These are phyloP conservation scores for Didymellaceae sp. DNA, from an alignment of 2,329 filamentous ascomycete genomes.

Conservation along the genomic window DNA sequence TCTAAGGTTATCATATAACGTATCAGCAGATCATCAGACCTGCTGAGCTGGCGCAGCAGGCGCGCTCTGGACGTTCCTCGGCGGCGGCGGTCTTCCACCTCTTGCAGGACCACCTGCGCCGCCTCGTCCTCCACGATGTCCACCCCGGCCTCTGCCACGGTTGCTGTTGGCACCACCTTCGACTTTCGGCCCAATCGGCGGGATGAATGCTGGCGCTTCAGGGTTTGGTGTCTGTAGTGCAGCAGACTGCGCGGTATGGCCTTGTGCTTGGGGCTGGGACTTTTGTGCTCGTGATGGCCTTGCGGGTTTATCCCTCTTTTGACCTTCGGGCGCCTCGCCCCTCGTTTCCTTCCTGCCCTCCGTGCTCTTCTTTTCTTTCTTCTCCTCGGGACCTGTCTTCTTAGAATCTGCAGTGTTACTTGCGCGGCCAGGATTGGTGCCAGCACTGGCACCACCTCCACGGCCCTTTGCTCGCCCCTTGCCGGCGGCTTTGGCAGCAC, in stretches of 20 bases:
- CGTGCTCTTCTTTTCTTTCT: constrained; percentile 23
- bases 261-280: constrained; percentile 1
- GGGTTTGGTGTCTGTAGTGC: constrained; percentile 1
- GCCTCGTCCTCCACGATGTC: constrained; percentile 30
- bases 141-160: constrained; percentile 22
- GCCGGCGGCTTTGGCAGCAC: constrained; percentile 26
- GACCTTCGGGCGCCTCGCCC: constrained; percentile 17
- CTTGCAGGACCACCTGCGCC: constrained; percentile 27
- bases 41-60: constrained; percentile 8
- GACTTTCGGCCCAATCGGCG: background rate
- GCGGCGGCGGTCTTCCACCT: constrained; percentile 27
- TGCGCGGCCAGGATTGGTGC: constrained; percentile 22
- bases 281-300: background rate
- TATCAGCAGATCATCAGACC: background rate
- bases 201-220: background rate
- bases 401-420: background rate
- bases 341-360: constrained; percentile 36
- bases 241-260: background rate
- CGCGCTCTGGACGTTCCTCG: constrained; percentile 19
- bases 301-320: constrained; percentile 27
- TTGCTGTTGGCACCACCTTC: background rate
- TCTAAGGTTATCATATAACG: background rate
- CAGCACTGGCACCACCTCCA: constrained; percentile 34
- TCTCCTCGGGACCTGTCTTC: constrained; percentile 20
- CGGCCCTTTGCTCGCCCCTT: constrained; percentile 38